These are phyloP conservation scores for Lasiodiplodia hormozganensis DNA, from an alignment of 2,329 filamentous ascomycete species.

Conservation along the genomic window DNA sequence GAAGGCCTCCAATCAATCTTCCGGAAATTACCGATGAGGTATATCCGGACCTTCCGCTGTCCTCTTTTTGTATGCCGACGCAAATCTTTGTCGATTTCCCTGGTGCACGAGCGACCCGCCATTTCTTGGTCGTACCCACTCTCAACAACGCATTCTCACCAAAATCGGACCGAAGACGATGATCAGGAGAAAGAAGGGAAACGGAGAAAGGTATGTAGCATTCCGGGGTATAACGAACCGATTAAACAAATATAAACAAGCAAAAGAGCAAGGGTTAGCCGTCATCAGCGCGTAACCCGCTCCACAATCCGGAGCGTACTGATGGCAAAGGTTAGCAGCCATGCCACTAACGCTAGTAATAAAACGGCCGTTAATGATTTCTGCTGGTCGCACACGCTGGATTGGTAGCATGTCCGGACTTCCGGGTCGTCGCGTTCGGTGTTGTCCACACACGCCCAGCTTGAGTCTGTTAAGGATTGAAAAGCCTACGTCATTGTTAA, in stretches of 20 bases:
- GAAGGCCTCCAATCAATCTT: neutral
- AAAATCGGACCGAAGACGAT: constrained; percentile 14
- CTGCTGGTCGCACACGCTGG: constrained; percentile 65
- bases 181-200: constrained; percentile 22
- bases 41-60: neutral
- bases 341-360: constrained; percentile 82
- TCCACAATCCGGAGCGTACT: constrained; percentile 57
- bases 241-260: constrained; percentile 26
- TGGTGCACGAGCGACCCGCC: constrained; percentile 17
- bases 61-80: neutral
- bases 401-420: constrained; percentile 39
- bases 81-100: neutral
- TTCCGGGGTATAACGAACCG: constrained; percentile 25
- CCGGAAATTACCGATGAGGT: neutral
- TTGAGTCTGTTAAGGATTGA: constrained; percentile 73
- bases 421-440: neutral
- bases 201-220: constrained; percentile 20
- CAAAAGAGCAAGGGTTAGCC: neutral
- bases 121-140: constrained; percentile 22
- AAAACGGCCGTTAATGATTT: constrained; percentile 79
- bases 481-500: constrained; percentile 63
- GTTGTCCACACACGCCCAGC: constrained; percentile 56
- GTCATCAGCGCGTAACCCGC: constrained; percentile 23
- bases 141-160: constrained; percentile 15
- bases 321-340: constrained; percentile 87